Base-by-base conservation (phyloP, 257 asterid species). In the Solanum rostratum region DNA sequence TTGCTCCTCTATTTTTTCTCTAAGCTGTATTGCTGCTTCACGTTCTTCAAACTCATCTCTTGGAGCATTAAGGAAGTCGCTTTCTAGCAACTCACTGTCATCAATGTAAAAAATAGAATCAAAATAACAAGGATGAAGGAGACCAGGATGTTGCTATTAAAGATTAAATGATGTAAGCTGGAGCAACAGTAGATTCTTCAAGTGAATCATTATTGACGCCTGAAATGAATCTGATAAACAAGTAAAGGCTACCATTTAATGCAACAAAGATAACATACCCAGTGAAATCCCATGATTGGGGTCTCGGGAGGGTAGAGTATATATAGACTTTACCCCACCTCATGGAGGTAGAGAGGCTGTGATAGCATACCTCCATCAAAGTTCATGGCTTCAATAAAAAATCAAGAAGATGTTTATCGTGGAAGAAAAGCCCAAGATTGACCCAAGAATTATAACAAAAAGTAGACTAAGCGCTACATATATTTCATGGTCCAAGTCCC, bases 1-100 rank as follows among this genome's bases (percentile, higher is more conserved):
- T 62, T 94, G 97, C 88, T 97, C 98, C 37, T 97, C 97, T 84
- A 97, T 95, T 84, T 88, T 88, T 86, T 95, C 99, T 81, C 93
- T 89, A 79, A 97, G 95, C 84, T 92, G 93, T 85, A 92, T 90
- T 20, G 95, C 96, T 60, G 96, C 96, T 89, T 94, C 95, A 39
- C 97, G 95, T 73, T 95, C 97, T 88, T 95, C 95, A 81, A 95
- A 85, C 74, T 90, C 93, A 41, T 89, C 90, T 89, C 93, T 94
- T 37, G 97, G 98, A 84, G 91, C 97, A 82, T 88, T 95, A 74
- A 97, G 89, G 85, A 97, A 95, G 84, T 94, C 98, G 81, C 99
- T 97, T 91, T 94, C 93, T 95, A 95, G 68, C 89, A 97, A 86
- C 83, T 93, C 99, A 81, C 99, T 97, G 91, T 55, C 70, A 54